Conservation (phyloP, 2,329 filamentous ascomycete species). For the Fusarium sp. region DNA sequence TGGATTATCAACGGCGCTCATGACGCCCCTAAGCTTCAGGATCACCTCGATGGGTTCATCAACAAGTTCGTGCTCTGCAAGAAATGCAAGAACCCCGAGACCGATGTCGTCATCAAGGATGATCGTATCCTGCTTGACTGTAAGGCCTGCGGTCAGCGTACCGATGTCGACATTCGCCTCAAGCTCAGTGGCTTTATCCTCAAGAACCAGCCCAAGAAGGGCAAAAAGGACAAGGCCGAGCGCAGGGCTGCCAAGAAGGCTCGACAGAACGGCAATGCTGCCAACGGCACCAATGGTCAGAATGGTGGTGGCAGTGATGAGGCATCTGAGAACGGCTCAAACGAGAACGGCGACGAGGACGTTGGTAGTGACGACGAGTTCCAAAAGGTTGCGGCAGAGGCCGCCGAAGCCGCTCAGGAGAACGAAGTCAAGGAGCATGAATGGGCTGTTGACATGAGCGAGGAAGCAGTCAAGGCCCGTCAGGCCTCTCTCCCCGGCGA, state of each 20-base stretch:
- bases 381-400: conserved; percentile 77
- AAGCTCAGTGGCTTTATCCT: conserved; percentile 98
- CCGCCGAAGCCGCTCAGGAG: conserved; percentile 58
- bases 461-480: conserved; percentile 93
- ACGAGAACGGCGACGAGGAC: conserved; percentile 65
- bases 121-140: conserved; percentile 92
- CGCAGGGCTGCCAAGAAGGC: conserved; percentile 92
- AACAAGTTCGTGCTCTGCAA: conserved; percentile 99
- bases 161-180: conserved; percentile 88
- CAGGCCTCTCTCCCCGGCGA: conserved; percentile 93
- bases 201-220: conserved; percentile 92
- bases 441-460: conserved; percentile 97
- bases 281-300: conserved; percentile 53
- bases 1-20: conserved; percentile 99
- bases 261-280: conserved; percentile 71
- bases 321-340: conserved; percentile 60
- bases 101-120: conserved; percentile 94
- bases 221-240: conserved; percentile 96
- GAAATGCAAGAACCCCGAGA: conserved; percentile 99
- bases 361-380: conserved; percentile 92
- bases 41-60: conserved; percentile 98
- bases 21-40: conserved; percentile 93
- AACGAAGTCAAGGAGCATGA: conserved; percentile 82
- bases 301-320: conserved; percentile 68
- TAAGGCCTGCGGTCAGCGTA: conserved; percentile 96